Percentiles rank a stretch among this genome's conserved stretches.
phyloP scores from a whole-genome alignment of 1,139 yeast species.

The Pneumocystis wakefieldiae region DNA sequence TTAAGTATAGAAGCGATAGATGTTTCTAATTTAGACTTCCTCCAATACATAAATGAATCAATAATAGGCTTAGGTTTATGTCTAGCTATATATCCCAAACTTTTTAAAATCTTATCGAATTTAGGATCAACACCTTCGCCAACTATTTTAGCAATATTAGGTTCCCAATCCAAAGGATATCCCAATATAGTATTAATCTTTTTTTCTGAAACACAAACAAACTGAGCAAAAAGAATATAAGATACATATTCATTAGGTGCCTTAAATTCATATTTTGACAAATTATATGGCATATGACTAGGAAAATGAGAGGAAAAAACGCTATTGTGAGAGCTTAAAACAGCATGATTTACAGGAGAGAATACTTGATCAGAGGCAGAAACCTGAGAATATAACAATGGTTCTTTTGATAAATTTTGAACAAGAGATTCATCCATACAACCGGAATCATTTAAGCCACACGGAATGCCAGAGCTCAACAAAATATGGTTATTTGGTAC shows the following conservation, averaged over 20 bases:
- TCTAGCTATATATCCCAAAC: constrained; percentile 81
- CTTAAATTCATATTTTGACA: constrained; percentile 27
- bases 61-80: constrained; percentile 89
- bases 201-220: constrained; percentile 83
- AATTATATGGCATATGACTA: background rate
- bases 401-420: background rate
- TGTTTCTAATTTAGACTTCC: constrained; percentile 77
- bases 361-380: background rate
- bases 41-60: constrained; percentile 97
- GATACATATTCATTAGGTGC: constrained; percentile 87
- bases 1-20: constrained; percentile 50
- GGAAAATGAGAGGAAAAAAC: background rate
- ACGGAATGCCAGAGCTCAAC: background rate
- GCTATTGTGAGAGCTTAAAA: background rate
- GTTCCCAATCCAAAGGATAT: constrained; percentile 54
- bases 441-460: background rate
- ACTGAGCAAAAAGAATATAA: constrained; percentile 86
- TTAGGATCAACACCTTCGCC: constrained; percentile 77
- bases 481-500: background rate
- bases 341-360: background rate
- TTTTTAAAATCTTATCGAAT: constrained; percentile 70
- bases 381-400: background rate
- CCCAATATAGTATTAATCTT: constrained; percentile 64
- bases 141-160: constrained; percentile 65
- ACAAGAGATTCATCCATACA: background rate